Percentiles rank a stretch among this genome's conserved stretches.
Evolutionary conservation across 768 basidiomycete species (phyloP).

Genomic region (Thelephora ganbajun): DNA sequence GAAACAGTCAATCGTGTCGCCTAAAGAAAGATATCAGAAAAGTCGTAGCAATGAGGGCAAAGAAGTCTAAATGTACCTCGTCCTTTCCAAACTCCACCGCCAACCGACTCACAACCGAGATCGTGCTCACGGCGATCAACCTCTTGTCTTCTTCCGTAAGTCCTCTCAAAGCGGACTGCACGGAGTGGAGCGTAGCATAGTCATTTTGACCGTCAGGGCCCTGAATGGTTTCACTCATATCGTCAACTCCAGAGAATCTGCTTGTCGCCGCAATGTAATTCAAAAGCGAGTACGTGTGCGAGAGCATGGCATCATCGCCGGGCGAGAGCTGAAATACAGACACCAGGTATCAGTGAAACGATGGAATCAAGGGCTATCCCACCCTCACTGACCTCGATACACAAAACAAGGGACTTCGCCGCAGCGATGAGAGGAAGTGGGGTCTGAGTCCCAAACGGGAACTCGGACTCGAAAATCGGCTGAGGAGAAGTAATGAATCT

Average conservation of each 20-base stretch:
- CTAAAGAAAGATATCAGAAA: conserved; percentile 20
- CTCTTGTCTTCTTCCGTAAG: conserved; percentile 76
- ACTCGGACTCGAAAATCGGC: conserved; percentile 79
- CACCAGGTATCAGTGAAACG: conserved; percentile 20
- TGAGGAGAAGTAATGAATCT: conserved; percentile 82
- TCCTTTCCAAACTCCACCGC: conserved; percentile 79
- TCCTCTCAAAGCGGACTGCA: conserved; percentile 49
- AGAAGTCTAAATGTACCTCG: conserved; percentile 37
- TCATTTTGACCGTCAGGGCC: conserved; percentile 21
- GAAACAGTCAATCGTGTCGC: conserved; percentile 81
- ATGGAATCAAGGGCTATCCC: conserved; percentile 27
- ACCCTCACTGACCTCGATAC: conserved; percentile 51
- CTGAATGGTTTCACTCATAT: conserved; percentile 39
- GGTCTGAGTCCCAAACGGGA: conserved; percentile 55
- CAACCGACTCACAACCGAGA: conserved; percentile 78
- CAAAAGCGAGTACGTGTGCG: conserved; percentile 91
- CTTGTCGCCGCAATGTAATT: conserved; percentile 82
- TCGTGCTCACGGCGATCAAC: conserved; percentile 79
- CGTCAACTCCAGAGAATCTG: conserved; percentile 25
- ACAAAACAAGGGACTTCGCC: conserved; percentile 80
- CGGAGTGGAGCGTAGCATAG: conserved; percentile 36
- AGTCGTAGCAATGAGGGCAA: not conserved
- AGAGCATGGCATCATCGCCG: conserved; percentile 82
- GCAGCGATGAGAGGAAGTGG: conserved; percentile 74
- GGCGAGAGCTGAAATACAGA: conserved; percentile 47